A percentile compares a stretch with the other conserved stretches of the same genome.
phyloP scores from a whole-genome alignment of 2,329 filamentous ascomycete genomes.

The Nigrograna mackinnonii region DNA sequence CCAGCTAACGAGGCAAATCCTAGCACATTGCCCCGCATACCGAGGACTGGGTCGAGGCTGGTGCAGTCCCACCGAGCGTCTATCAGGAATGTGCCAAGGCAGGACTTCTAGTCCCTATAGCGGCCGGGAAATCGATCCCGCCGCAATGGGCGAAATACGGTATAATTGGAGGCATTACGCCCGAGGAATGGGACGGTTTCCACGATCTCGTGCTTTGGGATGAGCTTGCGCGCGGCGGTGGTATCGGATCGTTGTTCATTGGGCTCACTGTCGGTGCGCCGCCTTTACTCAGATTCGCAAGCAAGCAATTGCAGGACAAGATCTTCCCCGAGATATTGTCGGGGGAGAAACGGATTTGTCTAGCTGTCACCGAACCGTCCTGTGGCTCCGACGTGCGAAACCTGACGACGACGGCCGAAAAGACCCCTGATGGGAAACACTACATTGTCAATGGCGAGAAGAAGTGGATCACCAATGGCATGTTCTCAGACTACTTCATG shows the following conservation, averaged over 20 bases:
- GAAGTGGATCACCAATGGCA: slow-evolving; percentile 43
- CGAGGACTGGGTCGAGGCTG: slow-evolving; percentile 29
- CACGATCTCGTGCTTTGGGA: slow-evolving; percentile 42
- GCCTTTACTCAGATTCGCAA: slow-evolving; percentile 27
- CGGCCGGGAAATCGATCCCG: slow-evolving; percentile 31
- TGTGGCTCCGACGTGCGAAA: slow-evolving; percentile 31
- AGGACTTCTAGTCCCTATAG: slow-evolving; percentile 33
- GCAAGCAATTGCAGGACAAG: slow-evolving; percentile 19
- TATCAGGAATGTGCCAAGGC: slow-evolving; percentile 30
- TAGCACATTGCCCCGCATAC: slow-evolving; percentile 29
- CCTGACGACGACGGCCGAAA: slow-evolving; percentile 27
- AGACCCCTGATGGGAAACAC: slow-evolving; percentile 25
- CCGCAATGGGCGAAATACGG: slow-evolving; percentile 26
- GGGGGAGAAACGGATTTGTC: slow-evolving; percentile 32
- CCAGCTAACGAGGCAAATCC: slow-evolving; percentile 8
- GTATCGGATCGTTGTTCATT: slow-evolving; percentile 28
- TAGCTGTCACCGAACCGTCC: slow-evolving; percentile 33
- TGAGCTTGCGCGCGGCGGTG: slow-evolving; percentile 33
- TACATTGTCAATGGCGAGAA: slow-evolving; percentile 45
- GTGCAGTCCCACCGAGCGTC: slow-evolving; percentile 24
- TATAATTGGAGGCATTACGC: slow-evolving; percentile 56
- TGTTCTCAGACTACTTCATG: slow-evolving; percentile 39
- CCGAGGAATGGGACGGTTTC: slow-evolving; percentile 41
- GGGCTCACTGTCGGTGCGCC: slow-evolving; percentile 34
- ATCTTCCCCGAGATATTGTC: slow-evolving; percentile 31